phyloP scores from a whole-genome alignment of 2,329 filamentous ascomycete species.

The Dendryphion nanum region DNA sequence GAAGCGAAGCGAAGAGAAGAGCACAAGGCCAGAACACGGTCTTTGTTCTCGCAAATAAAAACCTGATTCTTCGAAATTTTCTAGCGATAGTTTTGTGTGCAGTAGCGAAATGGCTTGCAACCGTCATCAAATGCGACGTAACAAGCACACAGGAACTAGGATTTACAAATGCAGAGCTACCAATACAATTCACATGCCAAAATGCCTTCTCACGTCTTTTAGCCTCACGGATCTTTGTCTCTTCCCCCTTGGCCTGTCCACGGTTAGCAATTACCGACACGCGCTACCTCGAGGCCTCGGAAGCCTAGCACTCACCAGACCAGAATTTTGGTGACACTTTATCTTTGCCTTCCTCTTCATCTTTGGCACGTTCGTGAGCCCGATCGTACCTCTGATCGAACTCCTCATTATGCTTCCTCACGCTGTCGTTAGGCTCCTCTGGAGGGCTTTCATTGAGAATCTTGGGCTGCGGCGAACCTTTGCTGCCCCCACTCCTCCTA shows the following conservation, averaged over 20 bases:
- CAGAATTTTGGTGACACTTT: slow-evolving; percentile 42
- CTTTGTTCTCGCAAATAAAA: too few species aligned
- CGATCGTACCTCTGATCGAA: slow-evolving; percentile 44
- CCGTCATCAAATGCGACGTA: too few species aligned
- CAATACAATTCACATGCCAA: not conserved
- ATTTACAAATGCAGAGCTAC: too few species aligned
- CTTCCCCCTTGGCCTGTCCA: slow-evolving; percentile 25
- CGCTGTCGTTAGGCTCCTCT: slow-evolving; percentile 29
- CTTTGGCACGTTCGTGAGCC: slow-evolving; percentile 38
- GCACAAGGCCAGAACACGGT: too few species aligned
- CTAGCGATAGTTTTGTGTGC: too few species aligned
- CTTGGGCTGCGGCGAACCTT: slow-evolving; percentile 45
- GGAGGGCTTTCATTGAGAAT: slow-evolving; percentile 41
- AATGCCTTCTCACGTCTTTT: not conserved
- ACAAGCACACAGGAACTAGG: too few species aligned
- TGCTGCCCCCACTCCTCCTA: slow-evolving; percentile 4
- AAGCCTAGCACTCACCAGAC: slow-evolving; percentile 34
- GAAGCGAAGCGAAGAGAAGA: too few species aligned
- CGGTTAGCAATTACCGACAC: not conserved
- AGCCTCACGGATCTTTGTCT: slow-evolving; percentile 19
- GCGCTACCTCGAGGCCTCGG: not conserved
- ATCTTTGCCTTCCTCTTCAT: slow-evolving; percentile 40
- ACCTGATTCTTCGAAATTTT: too few species aligned
- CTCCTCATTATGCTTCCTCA: slow-evolving; percentile 46
- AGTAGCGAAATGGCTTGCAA: too few species aligned